Percentiles rank a stretch among this genome's conserved stretches.
Conservation (phyloP, 2,329 filamentous ascomycete species). For the Emericellopsis atlantica region DNA sequence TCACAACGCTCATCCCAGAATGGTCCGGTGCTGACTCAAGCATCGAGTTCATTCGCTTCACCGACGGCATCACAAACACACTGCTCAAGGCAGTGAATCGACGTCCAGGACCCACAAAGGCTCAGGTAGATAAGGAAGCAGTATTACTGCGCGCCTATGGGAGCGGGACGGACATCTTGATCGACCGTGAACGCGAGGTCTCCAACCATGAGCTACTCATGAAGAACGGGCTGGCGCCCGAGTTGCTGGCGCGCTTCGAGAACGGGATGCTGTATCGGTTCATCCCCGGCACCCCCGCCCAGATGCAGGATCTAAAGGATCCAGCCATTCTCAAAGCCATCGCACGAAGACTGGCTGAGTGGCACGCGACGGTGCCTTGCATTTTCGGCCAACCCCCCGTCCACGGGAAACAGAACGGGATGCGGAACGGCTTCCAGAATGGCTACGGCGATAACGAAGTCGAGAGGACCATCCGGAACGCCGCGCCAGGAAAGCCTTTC, state of each 20-base stretch:
- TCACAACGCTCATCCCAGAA: conserved; percentile 68
- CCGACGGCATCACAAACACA: conserved; percentile 96
- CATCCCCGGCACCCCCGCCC: conserved; percentile 68
- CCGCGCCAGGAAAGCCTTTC: conserved; percentile 55
- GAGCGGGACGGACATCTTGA: conserved; percentile 84
- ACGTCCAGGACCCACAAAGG: conserved; percentile 50
- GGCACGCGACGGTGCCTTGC: conserved; percentile 68
- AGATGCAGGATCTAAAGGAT: conserved; percentile 66
- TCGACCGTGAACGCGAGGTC: conserved; percentile 80
- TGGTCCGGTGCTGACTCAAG: conserved; percentile 65
- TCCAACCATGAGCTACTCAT: conserved; percentile 79
- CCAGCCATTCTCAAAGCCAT: conserved; percentile 71
- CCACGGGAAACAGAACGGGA: conserved; percentile 18
- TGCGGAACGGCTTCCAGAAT: conserved; percentile 19
- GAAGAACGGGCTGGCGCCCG: conserved; percentile 69
- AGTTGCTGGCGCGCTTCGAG: conserved; percentile 80
- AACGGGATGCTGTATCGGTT: conserved; percentile 95
- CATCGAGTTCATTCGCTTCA: conserved; percentile 82
- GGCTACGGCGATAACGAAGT: conserved; percentile 12
- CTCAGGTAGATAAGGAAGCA: conserved; percentile 70
- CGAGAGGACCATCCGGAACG: conserved; percentile 26
- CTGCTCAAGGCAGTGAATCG: conserved; percentile 66
- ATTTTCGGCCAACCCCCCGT: conserved; percentile 21
- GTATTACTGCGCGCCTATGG: conserved; percentile 89
- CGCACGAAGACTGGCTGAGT: conserved; percentile 74